A percentile compares a stretch with the other conserved stretches of the same genome.
Evolutionary conservation across 352 stramenopile genomes (phyloP).

Genomic region (Phytophthora podocarpi): DNA sequence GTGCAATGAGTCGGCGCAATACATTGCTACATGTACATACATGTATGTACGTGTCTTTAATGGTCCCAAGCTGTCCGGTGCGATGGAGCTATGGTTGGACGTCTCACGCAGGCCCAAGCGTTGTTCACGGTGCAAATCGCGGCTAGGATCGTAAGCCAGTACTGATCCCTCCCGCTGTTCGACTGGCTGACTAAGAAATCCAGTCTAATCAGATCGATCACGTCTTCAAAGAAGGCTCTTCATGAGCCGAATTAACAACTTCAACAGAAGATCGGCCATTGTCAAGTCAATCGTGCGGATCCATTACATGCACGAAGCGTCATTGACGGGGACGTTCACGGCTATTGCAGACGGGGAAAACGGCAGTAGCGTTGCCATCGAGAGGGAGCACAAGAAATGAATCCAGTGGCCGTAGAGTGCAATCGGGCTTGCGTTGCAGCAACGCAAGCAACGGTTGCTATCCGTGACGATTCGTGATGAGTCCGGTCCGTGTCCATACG

Average conservation of each 20-base stretch:
- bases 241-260: constrained; percentile 16
- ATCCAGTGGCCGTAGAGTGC: constrained; percentile 9
- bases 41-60: constrained; percentile 9
- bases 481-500: too few relatives aligned
- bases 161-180: constrained; percentile 22
- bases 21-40: constrained; percentile 2
- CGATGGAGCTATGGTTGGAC: background rate
- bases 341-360: background rate
- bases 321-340: constrained; percentile 6
- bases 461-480: too few relatives aligned
- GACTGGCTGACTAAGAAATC: constrained; percentile 19
- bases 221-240: too few relatives aligned
- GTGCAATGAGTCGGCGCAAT: background rate
- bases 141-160: background rate
- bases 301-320: background rate
- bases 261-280: constrained; percentile 13
- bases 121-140: constrained; percentile 25
- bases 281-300: constrained; percentile 2
- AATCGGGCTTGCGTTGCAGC: too few relatives aligned
- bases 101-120: background rate
- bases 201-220: constrained; percentile 21
- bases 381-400: constrained; percentile 4
- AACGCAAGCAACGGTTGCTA: too few relatives aligned
- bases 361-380: constrained; percentile 14
- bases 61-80: constrained; percentile 11